phyloP scores from a whole-genome alignment of 768 basidiomycete genomes.

The Naganishia onofrii region DNA sequence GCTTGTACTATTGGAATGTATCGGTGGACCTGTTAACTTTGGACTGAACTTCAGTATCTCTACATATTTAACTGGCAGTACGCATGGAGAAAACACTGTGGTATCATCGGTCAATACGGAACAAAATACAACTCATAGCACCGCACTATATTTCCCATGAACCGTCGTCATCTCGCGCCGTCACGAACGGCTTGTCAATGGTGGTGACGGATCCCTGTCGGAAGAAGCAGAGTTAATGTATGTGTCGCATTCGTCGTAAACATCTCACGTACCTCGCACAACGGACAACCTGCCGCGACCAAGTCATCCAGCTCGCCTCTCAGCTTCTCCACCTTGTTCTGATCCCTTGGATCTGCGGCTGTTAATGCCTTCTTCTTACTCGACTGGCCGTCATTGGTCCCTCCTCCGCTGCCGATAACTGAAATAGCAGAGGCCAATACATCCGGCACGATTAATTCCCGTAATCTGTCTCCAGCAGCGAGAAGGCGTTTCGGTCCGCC shows the following conservation, averaged over 20 bases:
- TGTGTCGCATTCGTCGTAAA: no score
- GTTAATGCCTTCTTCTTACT: conserved; percentile 55
- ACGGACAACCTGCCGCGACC: conserved; percentile 81
- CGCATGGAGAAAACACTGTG: no score
- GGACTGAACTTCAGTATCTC: no score
- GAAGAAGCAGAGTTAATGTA: background rate
- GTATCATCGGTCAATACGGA: no score
- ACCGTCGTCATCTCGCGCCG: conserved; percentile 24
- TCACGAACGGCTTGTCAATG: conserved; percentile 30
- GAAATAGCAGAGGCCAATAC: conserved; percentile 81
- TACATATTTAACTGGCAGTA: no score
- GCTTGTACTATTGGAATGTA: conserved; percentile 8
- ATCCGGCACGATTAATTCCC: conserved; percentile 91
- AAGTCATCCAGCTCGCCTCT: conserved; percentile 83
- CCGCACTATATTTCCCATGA: conserved; percentile 31
- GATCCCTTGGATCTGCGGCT: conserved; percentile 55
- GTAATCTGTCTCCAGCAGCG: conserved; percentile 80
- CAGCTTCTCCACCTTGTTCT: conserved; percentile 68
- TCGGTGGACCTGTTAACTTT: background rate
- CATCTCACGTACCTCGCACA: conserved; percentile 64
- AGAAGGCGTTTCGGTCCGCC: conserved; percentile 62
- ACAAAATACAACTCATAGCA: no score
- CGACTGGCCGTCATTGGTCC: conserved; percentile 42
- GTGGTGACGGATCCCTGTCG: conserved; percentile 28
- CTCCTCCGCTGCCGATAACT: conserved; percentile 39